Conservation (phyloP, 345 rosid species). For the Aquilaria yunnanensis region DNA sequence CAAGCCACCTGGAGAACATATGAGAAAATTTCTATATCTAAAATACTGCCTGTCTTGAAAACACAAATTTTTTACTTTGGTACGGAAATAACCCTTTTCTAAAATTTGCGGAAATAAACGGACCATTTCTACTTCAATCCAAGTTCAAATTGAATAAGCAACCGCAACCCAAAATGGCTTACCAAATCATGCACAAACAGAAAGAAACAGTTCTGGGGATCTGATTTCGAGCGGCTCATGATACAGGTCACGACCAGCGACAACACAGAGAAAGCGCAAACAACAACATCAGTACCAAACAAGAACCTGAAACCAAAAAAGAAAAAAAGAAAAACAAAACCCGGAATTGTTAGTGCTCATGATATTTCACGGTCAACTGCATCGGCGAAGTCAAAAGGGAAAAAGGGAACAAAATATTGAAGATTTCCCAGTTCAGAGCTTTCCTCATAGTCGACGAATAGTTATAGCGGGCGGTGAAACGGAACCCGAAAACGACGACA, state of each 20-base stretch:
- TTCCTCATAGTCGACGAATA: slow-evolving; percentile 42
- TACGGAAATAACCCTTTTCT: no score
- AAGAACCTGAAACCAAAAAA: slow-evolving; percentile 35
- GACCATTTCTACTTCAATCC: no score
- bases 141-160: no score
- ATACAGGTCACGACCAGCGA: slow-evolving; percentile 30
- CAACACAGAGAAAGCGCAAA: slow-evolving; percentile 30
- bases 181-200: slow-evolving; percentile 50
- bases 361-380: no score
- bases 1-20: no score
- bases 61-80: no score
- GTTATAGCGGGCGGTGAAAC: slow-evolving; percentile 26
- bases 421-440: neutral
- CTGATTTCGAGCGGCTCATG: slow-evolving; percentile 17
- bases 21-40: no score
- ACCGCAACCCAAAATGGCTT: slow-evolving; percentile 8
- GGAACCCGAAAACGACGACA: slow-evolving; percentile 18
- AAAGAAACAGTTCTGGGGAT: slow-evolving; percentile 19
- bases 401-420: neutral
- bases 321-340: neutral
- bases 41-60: no score
- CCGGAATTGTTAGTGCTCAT: neutral
- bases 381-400: no score
- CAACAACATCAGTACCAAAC: slow-evolving; percentile 31
- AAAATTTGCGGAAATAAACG: no score